Conservation (phyloP, 2,329 filamentous ascomycete genomes). For the Rhynchosporium secalis region DNA sequence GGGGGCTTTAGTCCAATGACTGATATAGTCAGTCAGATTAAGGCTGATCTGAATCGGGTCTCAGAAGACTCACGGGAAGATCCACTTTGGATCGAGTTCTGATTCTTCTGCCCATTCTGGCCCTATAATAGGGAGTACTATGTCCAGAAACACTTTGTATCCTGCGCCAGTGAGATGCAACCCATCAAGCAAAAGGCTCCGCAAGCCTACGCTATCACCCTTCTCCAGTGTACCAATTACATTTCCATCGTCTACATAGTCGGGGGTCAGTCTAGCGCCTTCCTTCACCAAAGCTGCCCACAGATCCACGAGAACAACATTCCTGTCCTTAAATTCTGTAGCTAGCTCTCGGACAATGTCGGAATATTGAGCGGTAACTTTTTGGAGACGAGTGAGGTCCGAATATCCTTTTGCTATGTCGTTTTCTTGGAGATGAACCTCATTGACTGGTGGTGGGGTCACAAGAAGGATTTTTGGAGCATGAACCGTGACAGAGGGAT, state of each 20-base stretch:
- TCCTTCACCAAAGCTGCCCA: conserved; percentile 75
- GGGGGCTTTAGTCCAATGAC: conserved; percentile 31
- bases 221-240: conserved; percentile 28
- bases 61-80: conserved; percentile 34
- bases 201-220: conserved; percentile 26
- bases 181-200: conserved; percentile 34
- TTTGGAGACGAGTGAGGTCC: conserved; percentile 57
- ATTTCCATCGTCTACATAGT: conserved; percentile 14
- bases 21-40: conserved; percentile 12
- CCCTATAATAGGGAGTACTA: conserved; percentile 32
- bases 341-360: conserved; percentile 56
- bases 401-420: conserved; percentile 35
- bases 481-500: conserved; percentile 69
- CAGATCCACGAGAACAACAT: conserved; percentile 71
- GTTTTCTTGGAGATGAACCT: conserved; percentile 41
- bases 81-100: conserved; percentile 26
- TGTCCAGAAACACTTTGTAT: conserved; percentile 36
- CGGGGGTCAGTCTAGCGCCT: conserved; percentile 57
- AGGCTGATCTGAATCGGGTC: background rate
- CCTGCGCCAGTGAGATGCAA: conserved; percentile 38
- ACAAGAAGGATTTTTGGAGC: conserved; percentile 73
- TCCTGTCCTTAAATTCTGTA: conserved; percentile 27
- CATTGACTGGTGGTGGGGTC: conserved; percentile 80
- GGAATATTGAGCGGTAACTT: conserved; percentile 62
- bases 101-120: conserved; percentile 30